phyloP scores from a whole-genome alignment of 2,329 filamentous ascomycete genomes.

The Diplodia sapinea region DNA sequence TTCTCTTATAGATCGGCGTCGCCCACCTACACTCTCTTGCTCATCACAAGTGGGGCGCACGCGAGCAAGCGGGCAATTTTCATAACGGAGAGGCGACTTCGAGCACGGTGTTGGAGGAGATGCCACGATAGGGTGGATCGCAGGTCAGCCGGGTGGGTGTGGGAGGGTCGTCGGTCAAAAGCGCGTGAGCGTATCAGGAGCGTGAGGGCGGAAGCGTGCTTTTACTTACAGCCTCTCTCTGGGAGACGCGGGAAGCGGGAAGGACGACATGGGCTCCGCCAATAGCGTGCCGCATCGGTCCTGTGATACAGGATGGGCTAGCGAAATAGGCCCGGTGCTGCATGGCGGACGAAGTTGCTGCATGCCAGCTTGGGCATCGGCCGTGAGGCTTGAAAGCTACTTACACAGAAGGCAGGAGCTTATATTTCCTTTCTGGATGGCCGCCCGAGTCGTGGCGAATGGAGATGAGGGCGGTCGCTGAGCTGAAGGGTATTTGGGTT shows the following conservation, averaged over 20 bases:
- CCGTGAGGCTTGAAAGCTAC: not conserved
- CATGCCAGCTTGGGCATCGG: not conserved
- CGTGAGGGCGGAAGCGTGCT: conserved; percentile 6
- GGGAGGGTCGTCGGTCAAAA: not conserved
- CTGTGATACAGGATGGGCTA: not conserved
- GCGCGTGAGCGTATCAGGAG: conserved; percentile 28
- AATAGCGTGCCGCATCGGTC: conserved; percentile 3
- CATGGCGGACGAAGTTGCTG: not conserved
- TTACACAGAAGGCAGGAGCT: not conserved
- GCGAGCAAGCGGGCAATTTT: not conserved
- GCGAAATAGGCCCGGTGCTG: not conserved
- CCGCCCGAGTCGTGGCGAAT: not conserved
- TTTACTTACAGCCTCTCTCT: not conserved
- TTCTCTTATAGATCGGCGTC: not conserved
- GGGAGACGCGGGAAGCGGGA: not conserved
- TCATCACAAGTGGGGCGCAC: conserved; percentile 12
- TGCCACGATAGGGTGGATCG: conserved; percentile 14
- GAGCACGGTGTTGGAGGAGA: conserved; percentile 21
- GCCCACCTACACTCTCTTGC: conserved; percentile 1
- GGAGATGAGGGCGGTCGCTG: not conserved
- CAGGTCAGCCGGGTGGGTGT: not conserved
- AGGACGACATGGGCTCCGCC: not conserved
- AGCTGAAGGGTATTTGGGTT: not conserved
- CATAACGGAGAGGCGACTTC: not conserved
- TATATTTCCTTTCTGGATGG: not conserved